A percentile compares a stretch with the other conserved stretches of the same genome.
phyloP scores from a whole-genome alignment of 225 moss, liverwort and hornwort genomes.

The Lunularia cruciata region DNA sequence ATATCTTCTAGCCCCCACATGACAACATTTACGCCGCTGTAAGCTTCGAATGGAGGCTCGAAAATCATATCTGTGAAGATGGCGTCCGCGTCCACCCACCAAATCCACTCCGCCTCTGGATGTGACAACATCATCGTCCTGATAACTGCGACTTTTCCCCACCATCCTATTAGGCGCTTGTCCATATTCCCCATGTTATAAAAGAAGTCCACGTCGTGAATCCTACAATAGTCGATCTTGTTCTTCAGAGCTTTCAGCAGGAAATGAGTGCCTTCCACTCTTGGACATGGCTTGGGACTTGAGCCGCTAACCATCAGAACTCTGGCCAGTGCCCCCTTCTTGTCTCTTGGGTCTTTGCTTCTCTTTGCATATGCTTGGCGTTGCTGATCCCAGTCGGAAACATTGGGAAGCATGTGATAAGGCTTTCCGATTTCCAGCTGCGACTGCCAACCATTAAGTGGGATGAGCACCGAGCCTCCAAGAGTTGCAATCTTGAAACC shows the following conservation, averaged over 20 bases:
- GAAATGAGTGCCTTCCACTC: constrained; percentile 56
- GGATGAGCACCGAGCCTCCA: constrained; percentile 24
- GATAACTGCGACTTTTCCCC: constrained; percentile 65
- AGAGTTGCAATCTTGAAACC: constrained; percentile 65
- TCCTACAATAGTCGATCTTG: constrained; percentile 58
- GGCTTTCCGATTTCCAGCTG: constrained; percentile 30
- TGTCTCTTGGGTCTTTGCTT: constrained; percentile 36
- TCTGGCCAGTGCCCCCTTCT: constrained; percentile 44
- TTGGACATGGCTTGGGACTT: constrained; percentile 41
- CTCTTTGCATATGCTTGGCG: constrained; percentile 49
- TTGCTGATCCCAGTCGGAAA: constrained; percentile 57
- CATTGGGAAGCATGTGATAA: constrained; percentile 50
- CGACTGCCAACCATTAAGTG: constrained; percentile 16
- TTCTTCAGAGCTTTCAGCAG: constrained; percentile 66
- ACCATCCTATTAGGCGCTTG: constrained; percentile 59
- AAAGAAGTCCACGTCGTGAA: constrained; percentile 62
- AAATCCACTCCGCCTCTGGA: constrained; percentile 73
- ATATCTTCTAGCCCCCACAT: constrained; percentile 54
- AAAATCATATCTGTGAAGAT: constrained; percentile 75
- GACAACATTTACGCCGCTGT: constrained; percentile 48
- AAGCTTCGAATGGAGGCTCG: constrained; percentile 58
- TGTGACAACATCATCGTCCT: constrained; percentile 68
- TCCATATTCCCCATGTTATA: constrained; percentile 67
- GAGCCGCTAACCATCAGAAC: constrained; percentile 59
- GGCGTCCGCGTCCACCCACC: constrained; percentile 83